Base-by-base conservation (phyloP, 192 early-diverging fungal genomes). In the Phycomyces blakesleeanus region DNA sequence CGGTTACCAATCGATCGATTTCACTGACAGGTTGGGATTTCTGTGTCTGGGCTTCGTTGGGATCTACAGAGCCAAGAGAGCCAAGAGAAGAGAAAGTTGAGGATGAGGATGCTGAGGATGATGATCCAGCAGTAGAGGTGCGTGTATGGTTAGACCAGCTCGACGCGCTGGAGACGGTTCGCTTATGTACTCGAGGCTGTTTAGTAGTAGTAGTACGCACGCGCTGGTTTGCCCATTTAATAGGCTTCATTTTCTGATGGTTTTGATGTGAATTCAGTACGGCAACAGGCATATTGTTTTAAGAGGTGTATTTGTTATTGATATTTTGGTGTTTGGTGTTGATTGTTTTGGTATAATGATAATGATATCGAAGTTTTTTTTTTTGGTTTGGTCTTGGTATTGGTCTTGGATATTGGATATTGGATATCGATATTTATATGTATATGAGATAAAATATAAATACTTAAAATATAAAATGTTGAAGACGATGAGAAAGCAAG, bases 1-100 rank as follows among this genome's bases (percentile, higher is more conserved):
- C 72, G 12, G 47, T 55, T 22, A 69, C 67, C 20, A 74, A 26
- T 14, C 55, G 61, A 25, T 63, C 66, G 9, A 63, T 57, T 37
- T 73, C 64, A 52, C 21, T 49, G 24, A 29, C 16, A n/a, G 60
- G 60, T 18, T 18, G 10, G 44, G 44, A n/a, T n/a, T n/a, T n/a
- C n/a, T n/a, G n/a, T 47, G 18, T 14, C 15, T 47, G 40, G 40
- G 8, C 11, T 14, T 47, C 4, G 44, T 47, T 47, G 44, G 3
- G 44, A 47, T 47, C 18, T 14, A 47, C 15, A 47, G 12, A 14
- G 15, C 2, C 44, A 41, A 41, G 40, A 41, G 40, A 41, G 8
- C 40, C 40, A n/a, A 47, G 4, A 14, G 44, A 47, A 14, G 44
- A 47, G 18, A 47, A 47, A 3, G n/a, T n/a, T n/a, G n/a, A n/a